phyloP scores from a whole-genome alignment of 257 asterid species.

The Linaria vulgaris region DNA sequence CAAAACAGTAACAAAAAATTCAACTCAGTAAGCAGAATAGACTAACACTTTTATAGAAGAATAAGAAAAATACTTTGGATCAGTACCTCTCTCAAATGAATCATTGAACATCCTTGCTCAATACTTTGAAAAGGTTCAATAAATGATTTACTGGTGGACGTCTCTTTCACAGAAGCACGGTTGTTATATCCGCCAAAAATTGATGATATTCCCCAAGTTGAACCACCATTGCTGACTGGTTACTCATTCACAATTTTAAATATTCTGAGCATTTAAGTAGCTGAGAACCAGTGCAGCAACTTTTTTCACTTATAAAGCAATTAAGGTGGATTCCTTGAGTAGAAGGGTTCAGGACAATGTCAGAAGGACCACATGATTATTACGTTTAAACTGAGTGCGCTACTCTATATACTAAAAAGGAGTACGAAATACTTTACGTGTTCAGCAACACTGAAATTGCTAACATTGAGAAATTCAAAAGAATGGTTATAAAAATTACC shows the following conservation, averaged over 20 bases:
- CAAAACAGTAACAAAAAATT: constrained; percentile 20
- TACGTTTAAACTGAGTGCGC: too few species aligned
- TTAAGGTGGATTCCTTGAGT: constrained; percentile 12
- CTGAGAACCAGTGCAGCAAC: not conserved
- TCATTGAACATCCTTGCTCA: constrained; percentile 62
- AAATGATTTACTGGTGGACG: constrained; percentile 46
- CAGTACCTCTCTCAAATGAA: constrained; percentile 75
- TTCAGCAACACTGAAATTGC: constrained; percentile 5
- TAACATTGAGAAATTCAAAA: constrained; percentile 5
- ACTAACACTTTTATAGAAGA: constrained; percentile 12
- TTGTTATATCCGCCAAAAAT: constrained; percentile 72
- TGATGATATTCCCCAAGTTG: constrained; percentile 93
- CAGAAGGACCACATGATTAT: too few species aligned
- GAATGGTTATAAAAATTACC: constrained; percentile 44
- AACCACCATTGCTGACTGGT: constrained; percentile 56
- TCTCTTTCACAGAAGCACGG: constrained; percentile 61
- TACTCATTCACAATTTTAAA: constrained; percentile 17
- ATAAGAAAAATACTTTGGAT: constrained; percentile 6
- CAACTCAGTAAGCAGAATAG: constrained; percentile 11
- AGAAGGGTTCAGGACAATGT: not conserved
- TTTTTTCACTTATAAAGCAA: constrained; percentile 14
- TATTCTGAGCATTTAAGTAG: constrained; percentile 18
- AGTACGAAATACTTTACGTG: not conserved
- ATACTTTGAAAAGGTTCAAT: constrained; percentile 55
- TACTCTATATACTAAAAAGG: not conserved